phyloP scores from a whole-genome alignment of 768 basidiomycete species.

The Kwoniella heveanensis region DNA sequence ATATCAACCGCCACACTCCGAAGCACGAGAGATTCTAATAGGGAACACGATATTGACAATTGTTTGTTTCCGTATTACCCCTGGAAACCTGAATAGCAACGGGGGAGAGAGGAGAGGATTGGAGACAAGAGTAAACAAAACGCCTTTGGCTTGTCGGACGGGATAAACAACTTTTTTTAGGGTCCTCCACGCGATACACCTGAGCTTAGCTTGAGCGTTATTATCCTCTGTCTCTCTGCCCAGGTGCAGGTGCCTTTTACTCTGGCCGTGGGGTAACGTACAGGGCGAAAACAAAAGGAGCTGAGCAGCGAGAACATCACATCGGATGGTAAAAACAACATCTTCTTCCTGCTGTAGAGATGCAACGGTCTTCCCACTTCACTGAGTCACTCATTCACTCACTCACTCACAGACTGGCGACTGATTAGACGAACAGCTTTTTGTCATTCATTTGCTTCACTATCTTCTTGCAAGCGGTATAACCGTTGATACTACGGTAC shows the following conservation, averaged over 20 bases:
- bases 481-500: no score
- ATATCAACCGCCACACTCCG: constrained; percentile 11
- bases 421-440: background rate
- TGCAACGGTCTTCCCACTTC: background rate
- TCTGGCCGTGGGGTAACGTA: background rate
- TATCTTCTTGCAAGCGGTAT: no score
- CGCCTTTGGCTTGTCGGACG: background rate
- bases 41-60: background rate
- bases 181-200: background rate
- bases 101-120: background rate
- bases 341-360: background rate
- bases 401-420: background rate
- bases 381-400: background rate
- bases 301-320: background rate
- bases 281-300: background rate
- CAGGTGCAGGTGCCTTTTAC: no score
- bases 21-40: no score
- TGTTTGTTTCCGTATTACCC: background rate
- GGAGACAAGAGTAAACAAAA: background rate
- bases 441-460: constrained; percentile 1
- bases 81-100: background rate
- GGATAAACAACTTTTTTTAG: background rate
- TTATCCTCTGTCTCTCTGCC: no score
- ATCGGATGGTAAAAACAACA: background rate
- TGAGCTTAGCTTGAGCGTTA: background rate